These are phyloP conservation scores for Yarrowia sp. DNA, from an alignment of 805 yeast species.

Conservation along the genomic window DNA sequence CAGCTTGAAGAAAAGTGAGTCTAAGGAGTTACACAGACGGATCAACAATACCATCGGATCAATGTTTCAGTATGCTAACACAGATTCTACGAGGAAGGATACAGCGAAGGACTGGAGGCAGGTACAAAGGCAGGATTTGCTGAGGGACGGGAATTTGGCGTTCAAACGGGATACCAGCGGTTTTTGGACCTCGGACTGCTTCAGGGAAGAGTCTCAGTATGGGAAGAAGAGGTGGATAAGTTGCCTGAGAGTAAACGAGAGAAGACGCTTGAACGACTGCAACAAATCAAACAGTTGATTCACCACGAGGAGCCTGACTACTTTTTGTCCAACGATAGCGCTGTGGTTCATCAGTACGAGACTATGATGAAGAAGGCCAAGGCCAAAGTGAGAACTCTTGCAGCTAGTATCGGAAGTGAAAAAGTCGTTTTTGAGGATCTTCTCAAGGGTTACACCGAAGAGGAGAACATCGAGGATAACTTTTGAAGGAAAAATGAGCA, in stretches of 20 bases:
- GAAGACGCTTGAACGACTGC: conserved; percentile 38
- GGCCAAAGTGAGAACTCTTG: conserved; percentile 65
- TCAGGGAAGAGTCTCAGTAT: conserved; percentile 56
- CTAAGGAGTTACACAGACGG: background rate
- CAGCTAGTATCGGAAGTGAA: conserved; percentile 48
- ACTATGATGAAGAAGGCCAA: conserved; percentile 60
- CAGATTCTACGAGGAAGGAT: conserved; percentile 71
- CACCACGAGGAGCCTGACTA: conserved; percentile 48
- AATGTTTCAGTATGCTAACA: conserved; percentile 34
- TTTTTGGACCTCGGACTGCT: conserved; percentile 72
- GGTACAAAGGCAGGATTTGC: conserved; percentile 64
- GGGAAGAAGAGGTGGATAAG: conserved; percentile 44
- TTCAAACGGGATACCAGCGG: conserved; percentile 52
- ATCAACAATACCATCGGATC: background rate
- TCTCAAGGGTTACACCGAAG: conserved; percentile 48
- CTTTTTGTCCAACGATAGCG: conserved; percentile 58
- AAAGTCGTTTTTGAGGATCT: conserved; percentile 51
- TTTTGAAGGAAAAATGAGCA: conserved; percentile 1
- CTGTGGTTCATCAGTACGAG: conserved; percentile 63
- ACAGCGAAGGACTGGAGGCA: conserved; percentile 68
- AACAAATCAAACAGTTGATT: conserved; percentile 41
- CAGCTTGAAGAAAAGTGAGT: conserved; percentile 62
- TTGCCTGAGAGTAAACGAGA: conserved; percentile 23
- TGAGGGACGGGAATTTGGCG: conserved; percentile 87
- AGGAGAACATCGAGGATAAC: conserved; percentile 50